These are phyloP conservation scores for Entomortierella chlamydospora DNA, from an alignment of 192 early-diverging fungal genomes.

Conservation along the genomic window DNA sequence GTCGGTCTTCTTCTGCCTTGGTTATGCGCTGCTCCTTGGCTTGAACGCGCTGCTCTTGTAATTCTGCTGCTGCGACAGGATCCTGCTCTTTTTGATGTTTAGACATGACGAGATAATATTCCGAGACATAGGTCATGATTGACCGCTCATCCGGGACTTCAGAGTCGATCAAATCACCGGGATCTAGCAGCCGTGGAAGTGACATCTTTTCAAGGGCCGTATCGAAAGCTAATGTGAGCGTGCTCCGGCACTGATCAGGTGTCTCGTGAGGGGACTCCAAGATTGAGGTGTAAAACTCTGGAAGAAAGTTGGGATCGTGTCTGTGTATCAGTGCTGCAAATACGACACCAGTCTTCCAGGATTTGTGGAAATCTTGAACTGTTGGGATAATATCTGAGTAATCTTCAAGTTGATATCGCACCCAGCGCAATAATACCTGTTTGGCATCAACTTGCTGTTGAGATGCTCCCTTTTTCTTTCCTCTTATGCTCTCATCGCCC, in stretches of 20 bases:
- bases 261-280: constrained; percentile 47
- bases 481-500: constrained; percentile 19
- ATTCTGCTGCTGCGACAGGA: constrained; percentile 14
- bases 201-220: constrained; percentile 55
- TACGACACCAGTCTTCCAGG: constrained; percentile 63
- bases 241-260: constrained; percentile 48
- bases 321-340: constrained; percentile 63
- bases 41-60: constrained; percentile 20
- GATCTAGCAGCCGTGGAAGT: constrained; percentile 55
- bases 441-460: constrained; percentile 59
- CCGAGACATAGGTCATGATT: constrained; percentile 65
- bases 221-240: constrained; percentile 55
- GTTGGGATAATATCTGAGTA: constrained; percentile 62
- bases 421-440: constrained; percentile 63
- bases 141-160: constrained; percentile 66
- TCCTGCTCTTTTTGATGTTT: constrained; percentile 43
- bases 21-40: constrained; percentile 37
- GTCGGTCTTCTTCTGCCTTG: constrained; percentile 33
- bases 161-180: constrained; percentile 60
- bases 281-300: constrained; percentile 54
- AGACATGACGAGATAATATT: constrained; percentile 66
- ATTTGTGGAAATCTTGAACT: constrained; percentile 62
- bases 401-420: constrained; percentile 62
- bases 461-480: constrained; percentile 40
- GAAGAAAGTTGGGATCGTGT: constrained; percentile 56